Conservation (phyloP, 805 yeast species). For the Ogataea trehalophila region DNA sequence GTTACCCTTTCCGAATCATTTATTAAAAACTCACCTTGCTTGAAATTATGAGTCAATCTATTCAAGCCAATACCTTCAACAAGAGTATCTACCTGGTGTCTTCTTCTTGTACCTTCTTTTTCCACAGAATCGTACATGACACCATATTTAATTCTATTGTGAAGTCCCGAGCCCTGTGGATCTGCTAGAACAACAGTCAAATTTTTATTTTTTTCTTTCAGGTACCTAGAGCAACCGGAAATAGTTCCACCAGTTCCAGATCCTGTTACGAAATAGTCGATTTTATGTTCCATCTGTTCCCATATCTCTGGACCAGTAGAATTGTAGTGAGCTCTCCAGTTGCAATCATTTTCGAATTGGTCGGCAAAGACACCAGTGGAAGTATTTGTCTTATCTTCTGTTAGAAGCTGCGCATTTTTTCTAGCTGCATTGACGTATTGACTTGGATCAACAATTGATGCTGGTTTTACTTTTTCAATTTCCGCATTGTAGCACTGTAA, state of each 20-base stretch:
- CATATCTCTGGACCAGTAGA: conserved; percentile 95
- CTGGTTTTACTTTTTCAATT: conserved; percentile 85
- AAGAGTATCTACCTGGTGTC: conserved; percentile 94
- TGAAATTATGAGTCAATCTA: conserved; percentile 77
- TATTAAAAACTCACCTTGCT: conserved; percentile 60
- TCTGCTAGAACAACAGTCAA: conserved; percentile 72
- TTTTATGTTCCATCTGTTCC: conserved; percentile 54
- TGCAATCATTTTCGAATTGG: conserved; percentile 89
- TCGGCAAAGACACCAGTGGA: conserved; percentile 81
- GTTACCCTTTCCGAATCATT: conserved; percentile 77
- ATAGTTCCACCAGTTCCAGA: conserved; percentile 98
- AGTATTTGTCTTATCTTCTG: conserved; percentile 32
- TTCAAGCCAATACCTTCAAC: conserved; percentile 94
- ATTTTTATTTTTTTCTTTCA: conserved; percentile 45
- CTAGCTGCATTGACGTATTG: conserved; percentile 91
- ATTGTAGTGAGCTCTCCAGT: conserved; percentile 78
- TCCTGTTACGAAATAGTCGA: conserved; percentile 82
- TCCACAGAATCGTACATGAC: conserved; percentile 91
- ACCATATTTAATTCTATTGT: conserved; percentile 77
- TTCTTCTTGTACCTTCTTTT: conserved; percentile 85
- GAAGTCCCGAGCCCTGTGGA: conserved; percentile 94
- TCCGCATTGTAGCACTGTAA: conserved; percentile 74
- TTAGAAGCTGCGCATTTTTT: conserved; percentile 51
- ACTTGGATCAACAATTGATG: conserved; percentile 87
- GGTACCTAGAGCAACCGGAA: conserved; percentile 78